Conservation (phyloP, 169 alveolate species). For the Neospora caninum region DNA sequence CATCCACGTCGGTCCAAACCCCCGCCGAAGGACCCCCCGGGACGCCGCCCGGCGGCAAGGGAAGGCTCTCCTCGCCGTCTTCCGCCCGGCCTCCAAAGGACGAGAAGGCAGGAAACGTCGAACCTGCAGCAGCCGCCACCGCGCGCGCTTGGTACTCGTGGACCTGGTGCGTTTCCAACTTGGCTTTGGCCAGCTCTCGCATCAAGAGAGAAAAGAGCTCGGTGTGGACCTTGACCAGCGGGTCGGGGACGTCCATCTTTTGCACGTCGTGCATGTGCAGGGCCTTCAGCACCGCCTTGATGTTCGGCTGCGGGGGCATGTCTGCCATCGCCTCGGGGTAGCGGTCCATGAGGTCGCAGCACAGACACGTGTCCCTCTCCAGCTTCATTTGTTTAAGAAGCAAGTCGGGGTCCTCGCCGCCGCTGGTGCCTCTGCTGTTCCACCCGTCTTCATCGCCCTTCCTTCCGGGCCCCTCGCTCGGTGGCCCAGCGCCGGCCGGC, state of each 20-base stretch:
- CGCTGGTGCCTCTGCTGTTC: background rate
- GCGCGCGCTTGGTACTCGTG: constrained; percentile 15
- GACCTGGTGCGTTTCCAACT: constrained; percentile 29
- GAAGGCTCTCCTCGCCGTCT: background rate
- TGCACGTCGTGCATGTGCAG: constrained; percentile 83
- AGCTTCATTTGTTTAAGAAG: background rate
- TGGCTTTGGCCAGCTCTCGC: constrained; percentile 70
- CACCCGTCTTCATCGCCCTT: background rate
- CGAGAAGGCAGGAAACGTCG: background rate
- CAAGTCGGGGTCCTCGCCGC: constrained; percentile 36
- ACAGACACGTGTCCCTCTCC: constrained; percentile 45
- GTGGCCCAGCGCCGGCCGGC: background rate
- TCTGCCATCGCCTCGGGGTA: constrained; percentile 59
- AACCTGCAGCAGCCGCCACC: constrained; percentile 4
- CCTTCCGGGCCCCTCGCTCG: background rate
- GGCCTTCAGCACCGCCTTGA: constrained; percentile 48
- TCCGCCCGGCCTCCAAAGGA: background rate
- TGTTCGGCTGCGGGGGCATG: constrained; percentile 66
- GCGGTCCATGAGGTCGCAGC: constrained; percentile 65
- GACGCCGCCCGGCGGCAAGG: background rate
- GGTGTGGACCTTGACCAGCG: constrained; percentile 80
- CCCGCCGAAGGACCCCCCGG: background rate
- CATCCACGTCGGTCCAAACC: constrained; percentile 29
- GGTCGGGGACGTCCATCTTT: constrained; percentile 81
- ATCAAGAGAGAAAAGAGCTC: constrained; percentile 78